phyloP scores from a whole-genome alignment of 768 basidiomycete species.

The Pisolithus marmoratus region DNA sequence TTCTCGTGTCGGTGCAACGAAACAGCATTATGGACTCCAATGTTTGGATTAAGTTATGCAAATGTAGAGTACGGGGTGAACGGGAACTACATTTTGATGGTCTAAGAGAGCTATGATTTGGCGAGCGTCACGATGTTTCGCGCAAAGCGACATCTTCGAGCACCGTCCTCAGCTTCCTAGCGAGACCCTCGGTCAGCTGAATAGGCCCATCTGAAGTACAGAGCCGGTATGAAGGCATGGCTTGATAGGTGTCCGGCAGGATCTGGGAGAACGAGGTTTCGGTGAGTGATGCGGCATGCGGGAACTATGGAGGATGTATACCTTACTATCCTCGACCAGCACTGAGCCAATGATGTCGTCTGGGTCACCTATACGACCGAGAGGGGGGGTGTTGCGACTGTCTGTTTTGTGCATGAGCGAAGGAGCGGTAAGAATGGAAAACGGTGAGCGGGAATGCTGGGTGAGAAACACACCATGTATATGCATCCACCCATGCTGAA shows the following conservation, averaged over 20 bases:
- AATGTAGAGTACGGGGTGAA: neutral
- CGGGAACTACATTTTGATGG: neutral
- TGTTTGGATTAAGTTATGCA: too few relatives aligned
- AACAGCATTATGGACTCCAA: neutral
- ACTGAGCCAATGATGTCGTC: constrained; percentile 82
- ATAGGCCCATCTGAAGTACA: constrained; percentile 71
- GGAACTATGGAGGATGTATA: constrained; percentile 17
- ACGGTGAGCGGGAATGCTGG: neutral
- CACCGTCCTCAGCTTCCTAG: constrained; percentile 37
- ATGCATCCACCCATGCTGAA: constrained; percentile 83
- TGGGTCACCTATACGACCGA: constrained; percentile 73
- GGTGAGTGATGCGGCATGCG: neutral
- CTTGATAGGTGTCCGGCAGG: constrained; percentile 64
- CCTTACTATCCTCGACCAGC: constrained; percentile 64
- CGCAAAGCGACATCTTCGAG: constrained; percentile 29
- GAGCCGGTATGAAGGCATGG: constrained; percentile 80
- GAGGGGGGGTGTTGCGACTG: constrained; percentile 64
- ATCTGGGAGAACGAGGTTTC: constrained; percentile 38
- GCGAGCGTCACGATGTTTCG: constrained; percentile 23
- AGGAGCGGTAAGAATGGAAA: neutral
- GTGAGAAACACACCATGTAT: constrained; percentile 45
- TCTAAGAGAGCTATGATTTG: neutral
- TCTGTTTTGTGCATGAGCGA: constrained; percentile 35
- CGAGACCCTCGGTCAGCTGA: constrained; percentile 64
- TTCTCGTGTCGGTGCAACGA: neutral